Percentiles rank a stretch among this genome's conserved stretches.
phyloP scores from a whole-genome alignment of 176 grass and related monocot species.

The Sorghum bicolor region DNA sequence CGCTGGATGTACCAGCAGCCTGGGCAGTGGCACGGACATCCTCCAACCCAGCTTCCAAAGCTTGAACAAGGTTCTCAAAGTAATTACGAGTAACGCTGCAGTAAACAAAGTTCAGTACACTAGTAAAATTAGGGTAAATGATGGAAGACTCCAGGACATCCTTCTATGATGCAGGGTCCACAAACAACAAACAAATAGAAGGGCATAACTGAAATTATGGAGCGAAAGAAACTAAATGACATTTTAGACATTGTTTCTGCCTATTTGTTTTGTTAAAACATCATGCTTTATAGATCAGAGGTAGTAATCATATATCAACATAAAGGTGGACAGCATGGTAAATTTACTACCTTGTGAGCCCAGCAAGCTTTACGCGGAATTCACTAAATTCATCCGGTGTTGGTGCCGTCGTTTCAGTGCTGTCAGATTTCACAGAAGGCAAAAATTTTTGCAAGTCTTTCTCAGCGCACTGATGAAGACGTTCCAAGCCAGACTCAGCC shows the following conservation, averaged over 20 bases:
- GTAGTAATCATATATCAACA: slow-evolving; percentile 5
- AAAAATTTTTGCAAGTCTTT: slow-evolving; percentile 72
- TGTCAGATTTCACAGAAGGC: slow-evolving; percentile 14
- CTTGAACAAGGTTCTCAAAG: slow-evolving; percentile 94
- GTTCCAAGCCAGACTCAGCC: slow-evolving; percentile 91
- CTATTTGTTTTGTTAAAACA: not conserved
- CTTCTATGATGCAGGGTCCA: not conserved
- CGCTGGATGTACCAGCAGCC: slow-evolving; percentile 33
- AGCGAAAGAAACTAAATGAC: not conserved
- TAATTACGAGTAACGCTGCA: slow-evolving; percentile 79
- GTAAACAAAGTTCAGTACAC: not conserved
- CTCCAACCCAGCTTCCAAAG: slow-evolving; percentile 74
- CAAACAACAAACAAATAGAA: not conserved
- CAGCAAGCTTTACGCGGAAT: slow-evolving; percentile 70
- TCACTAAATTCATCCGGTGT: slow-evolving; percentile 43
- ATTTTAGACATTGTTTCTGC: not conserved
- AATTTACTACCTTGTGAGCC: slow-evolving; percentile 72
- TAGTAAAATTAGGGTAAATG: not conserved
- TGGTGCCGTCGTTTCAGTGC: slow-evolving; percentile 5
- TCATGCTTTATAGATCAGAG: not conserved
- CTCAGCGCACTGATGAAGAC: slow-evolving; percentile 94
- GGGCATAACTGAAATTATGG: not conserved
- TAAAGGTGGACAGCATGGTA: not conserved
- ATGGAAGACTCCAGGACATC: not conserved
- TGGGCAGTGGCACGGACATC: slow-evolving; percentile 52